Conservation (phyloP, 1,284 basidiomycete genomes). For the Austroboletus niveus region DNA sequence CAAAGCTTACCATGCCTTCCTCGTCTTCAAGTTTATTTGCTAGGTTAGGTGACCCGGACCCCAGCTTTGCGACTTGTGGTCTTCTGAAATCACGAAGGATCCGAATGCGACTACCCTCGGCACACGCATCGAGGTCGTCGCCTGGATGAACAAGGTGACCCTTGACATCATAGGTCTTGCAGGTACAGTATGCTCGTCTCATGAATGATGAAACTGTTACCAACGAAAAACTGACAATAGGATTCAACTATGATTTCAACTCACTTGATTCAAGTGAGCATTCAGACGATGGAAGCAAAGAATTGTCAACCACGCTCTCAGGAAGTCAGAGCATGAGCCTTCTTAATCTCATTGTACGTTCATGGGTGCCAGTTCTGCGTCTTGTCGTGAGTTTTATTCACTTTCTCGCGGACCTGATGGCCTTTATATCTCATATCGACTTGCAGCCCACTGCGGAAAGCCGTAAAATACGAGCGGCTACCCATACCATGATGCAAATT, state of each 20-base stretch:
- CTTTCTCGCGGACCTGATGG: background rate
- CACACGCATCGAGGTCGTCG: conserved; percentile 45
- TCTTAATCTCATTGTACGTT: too few species aligned
- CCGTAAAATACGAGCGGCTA: conserved; percentile 8
- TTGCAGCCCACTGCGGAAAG: too few species aligned
- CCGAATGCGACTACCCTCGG: conserved; percentile 10
- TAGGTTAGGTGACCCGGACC: background rate
- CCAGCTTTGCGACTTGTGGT: conserved; percentile 51
- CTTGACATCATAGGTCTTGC: conserved; percentile 70
- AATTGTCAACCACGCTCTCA: too few species aligned
- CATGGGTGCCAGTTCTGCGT: too few species aligned
- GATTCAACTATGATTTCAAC: conserved; percentile 38
- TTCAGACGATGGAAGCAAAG: too few species aligned
- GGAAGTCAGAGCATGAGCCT: too few species aligned
- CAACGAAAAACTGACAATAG: conserved; percentile 23
- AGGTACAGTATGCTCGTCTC: conserved; percentile 35
- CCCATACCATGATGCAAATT: conserved; percentile 31
- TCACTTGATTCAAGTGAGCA: conserved; percentile 24
- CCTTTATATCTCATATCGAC: too few species aligned
- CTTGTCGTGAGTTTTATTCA: conserved; percentile 34
- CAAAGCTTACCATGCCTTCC: conserved; percentile 43
- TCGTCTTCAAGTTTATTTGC: background rate
- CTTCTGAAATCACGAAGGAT: conserved; percentile 29
- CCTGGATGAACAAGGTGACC: conserved; percentile 56
- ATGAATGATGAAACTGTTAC: background rate